Conservation (phyloP, 2,329 filamentous ascomycete genomes). For the Aspergillus sp. region DNA sequence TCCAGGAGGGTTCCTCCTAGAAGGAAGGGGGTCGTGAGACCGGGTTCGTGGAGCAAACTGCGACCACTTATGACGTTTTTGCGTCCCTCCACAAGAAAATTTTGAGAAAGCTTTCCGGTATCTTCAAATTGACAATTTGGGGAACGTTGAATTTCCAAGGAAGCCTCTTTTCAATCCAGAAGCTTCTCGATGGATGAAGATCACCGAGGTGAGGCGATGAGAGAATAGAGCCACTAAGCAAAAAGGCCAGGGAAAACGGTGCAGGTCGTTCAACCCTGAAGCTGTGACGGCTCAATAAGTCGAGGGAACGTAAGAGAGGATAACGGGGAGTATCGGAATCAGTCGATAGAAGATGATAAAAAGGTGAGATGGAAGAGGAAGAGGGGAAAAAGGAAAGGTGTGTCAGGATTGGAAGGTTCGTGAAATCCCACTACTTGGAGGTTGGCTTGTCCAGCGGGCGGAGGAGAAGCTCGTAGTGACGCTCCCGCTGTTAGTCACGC, state of each 20-base stretch:
- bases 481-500: neutral
- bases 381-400: neutral
- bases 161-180: neutral
- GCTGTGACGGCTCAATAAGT: conserved; percentile 12
- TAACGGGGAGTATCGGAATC: neutral
- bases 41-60: conserved; percentile 24
- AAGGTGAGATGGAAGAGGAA: neutral
- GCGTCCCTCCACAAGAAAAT: conserved; percentile 11
- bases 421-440: neutral
- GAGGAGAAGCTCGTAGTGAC: neutral
- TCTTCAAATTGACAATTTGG: neutral
- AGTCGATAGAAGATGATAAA: neutral
- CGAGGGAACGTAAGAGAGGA: neutral
- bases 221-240: conserved; percentile 15
- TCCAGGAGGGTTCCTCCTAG: conserved; percentile 24
- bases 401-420: neutral
- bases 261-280: conserved; percentile 34
- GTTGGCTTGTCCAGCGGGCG: neutral
- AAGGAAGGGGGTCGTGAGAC: conserved; percentile 21
- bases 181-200: neutral
- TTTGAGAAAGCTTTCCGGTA: neutral
- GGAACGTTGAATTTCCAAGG: neutral
- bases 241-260: conserved; percentile 32
- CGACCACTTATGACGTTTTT: conserved; percentile 35
- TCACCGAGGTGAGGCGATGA: conserved; percentile 6